Evolutionary conservation across 2,329 filamentous ascomycete species (phyloP), one percentile per base, ranked within the genome.

Genomic region (Curvularia spicifera): DNA sequence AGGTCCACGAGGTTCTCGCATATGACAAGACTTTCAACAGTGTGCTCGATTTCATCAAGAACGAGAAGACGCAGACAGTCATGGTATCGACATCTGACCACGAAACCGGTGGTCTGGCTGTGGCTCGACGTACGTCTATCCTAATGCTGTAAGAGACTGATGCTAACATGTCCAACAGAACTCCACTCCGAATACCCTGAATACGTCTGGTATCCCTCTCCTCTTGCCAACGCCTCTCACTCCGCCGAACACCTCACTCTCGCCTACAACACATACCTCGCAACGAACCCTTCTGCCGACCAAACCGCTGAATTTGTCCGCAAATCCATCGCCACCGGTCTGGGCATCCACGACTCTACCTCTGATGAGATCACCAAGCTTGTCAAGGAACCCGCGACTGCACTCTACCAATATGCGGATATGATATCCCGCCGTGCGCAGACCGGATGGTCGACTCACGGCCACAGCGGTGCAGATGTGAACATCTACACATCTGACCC

Each of bases 41-140:
- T 5, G 94, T 97, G 0, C 78, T 96, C 12, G 89, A 97, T 57
- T 99, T 97, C 74, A 83, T 99, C 56, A 85, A 92, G 46, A 79
- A 88, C 31, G 91, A 88, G 68, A 80, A 88, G 46, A 87, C 87
- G 0, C 88, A 93, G 28, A 91, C 90, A 26, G 85, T 97, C 9
- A 84, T 99, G 67, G 90, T 99, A 42, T 88, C 88, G 59, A 99
- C 95, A 3, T 96, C 91, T 57, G 95, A 99, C 78, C 95, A 99
- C 75, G 95, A 99, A 76, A 99, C 95, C 0, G 95, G 95, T 28
- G 95, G 95, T 43, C 83, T 99, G 2, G 84, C 92, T 2, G 87
- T 89, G 18, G 94, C 93, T 26, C 85, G 91, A 67, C 95, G 87
- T 89, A 82, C 71, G 85, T 77, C 15, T 2, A 37, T 39, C 48